These are phyloP conservation scores for Sphaceloma murrayae DNA, from an alignment of 2,329 filamentous ascomycete species.

Conservation along the genomic window DNA sequence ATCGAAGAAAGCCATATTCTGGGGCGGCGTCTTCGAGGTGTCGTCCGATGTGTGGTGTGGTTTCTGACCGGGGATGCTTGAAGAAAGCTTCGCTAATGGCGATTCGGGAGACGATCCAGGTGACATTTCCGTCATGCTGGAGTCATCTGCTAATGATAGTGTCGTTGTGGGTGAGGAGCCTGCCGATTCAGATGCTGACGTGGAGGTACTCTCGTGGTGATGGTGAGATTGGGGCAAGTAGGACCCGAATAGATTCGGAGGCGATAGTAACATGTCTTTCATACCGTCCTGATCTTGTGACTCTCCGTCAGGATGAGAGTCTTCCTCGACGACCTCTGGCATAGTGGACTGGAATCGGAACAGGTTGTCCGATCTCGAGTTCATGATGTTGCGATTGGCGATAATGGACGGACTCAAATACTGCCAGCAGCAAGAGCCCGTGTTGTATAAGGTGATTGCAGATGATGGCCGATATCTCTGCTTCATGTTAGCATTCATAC, in stretches of 20 bases:
- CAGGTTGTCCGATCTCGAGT: slow-evolving; percentile 4
- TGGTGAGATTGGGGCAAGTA: slow-evolving; percentile 43
- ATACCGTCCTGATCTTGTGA: background rate
- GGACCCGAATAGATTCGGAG: slow-evolving; percentile 7
- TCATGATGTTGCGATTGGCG: slow-evolving; percentile 8
- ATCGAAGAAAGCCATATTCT: slow-evolving; percentile 50
- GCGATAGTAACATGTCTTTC: slow-evolving; percentile 5
- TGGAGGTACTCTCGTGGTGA: slow-evolving; percentile 68
- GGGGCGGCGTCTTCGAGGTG: slow-evolving; percentile 33
- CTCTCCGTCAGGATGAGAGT: slow-evolving; percentile 6
- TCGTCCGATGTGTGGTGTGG: slow-evolving; percentile 40
- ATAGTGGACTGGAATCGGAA: slow-evolving; percentile 15
- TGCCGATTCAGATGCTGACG: slow-evolving; percentile 69
- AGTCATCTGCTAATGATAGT: slow-evolving; percentile 84
- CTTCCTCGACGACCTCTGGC: slow-evolving; percentile 14
- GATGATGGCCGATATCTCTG: background rate
- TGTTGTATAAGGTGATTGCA: background rate
- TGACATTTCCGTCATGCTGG: slow-evolving; percentile 79
- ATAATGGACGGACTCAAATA: background rate
- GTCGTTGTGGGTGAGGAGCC: slow-evolving; percentile 95
- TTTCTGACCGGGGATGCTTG: slow-evolving; percentile 51
- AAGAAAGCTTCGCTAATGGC: slow-evolving; percentile 61
- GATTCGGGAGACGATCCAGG: slow-evolving; percentile 90
- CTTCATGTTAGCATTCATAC: background rate
- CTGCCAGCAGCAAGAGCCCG: background rate